These are phyloP conservation scores for Scutellaria barbata DNA, from an alignment of 257 asterid species.

Conservation along the genomic window DNA sequence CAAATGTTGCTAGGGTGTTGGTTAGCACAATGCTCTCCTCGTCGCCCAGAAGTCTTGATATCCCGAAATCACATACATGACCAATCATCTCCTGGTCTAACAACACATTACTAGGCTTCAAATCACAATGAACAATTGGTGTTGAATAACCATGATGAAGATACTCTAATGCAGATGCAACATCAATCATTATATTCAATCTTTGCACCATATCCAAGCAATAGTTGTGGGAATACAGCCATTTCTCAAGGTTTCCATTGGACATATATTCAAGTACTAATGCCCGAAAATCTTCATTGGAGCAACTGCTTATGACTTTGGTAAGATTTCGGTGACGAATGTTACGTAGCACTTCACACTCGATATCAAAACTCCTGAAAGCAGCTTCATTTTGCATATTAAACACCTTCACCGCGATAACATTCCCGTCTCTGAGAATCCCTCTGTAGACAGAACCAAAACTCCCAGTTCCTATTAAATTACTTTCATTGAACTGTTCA, in stretches of 20 bases:
- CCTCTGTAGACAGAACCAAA: no score
- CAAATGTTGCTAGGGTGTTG: conserved; percentile 25
- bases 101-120: conserved; percentile 31
- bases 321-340: no score
- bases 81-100: conserved; percentile 32
- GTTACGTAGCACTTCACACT: no score
- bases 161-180: conserved; percentile 32
- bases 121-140: conserved; percentile 27
- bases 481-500: no score
- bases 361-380: no score
- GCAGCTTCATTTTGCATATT: no score
- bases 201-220: conserved; percentile 21
- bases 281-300: no score
- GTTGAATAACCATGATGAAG: conserved; percentile 32
- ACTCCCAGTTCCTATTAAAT: no score
- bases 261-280: conserved; percentile 46
- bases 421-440: no score
- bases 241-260: conserved; percentile 44
- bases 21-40: conserved; percentile 23
- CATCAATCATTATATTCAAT: conserved; percentile 36
- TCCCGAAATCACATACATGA: conserved; percentile 32
- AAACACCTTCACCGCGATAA: no score
- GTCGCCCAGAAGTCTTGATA: conserved; percentile 22
- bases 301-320: no score
- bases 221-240: conserved; percentile 32